Evolutionary conservation across 345 rosid species (phyloP).

Genomic region (Populus davidiana): DNA sequence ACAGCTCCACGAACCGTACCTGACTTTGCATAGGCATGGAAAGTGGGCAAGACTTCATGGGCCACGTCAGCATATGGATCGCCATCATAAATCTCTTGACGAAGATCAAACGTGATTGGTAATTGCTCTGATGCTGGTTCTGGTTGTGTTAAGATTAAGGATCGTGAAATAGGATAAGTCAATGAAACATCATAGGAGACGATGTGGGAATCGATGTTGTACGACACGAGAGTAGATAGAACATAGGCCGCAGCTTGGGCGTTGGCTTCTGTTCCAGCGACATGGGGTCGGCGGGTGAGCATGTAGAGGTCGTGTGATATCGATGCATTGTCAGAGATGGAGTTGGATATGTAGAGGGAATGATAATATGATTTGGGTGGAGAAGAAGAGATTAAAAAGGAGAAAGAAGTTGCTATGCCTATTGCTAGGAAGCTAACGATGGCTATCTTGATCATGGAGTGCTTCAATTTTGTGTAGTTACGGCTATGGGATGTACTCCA

Average conservation of each 20-base stretch:
- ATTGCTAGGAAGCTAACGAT: constrained; percentile 26
- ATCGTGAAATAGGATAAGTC: constrained; percentile 68
- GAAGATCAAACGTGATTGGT: constrained; percentile 37
- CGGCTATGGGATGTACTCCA: too few species aligned
- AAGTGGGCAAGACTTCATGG: constrained; percentile 60
- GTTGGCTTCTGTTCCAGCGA: constrained; percentile 77
- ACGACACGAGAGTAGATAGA: constrained; percentile 47
- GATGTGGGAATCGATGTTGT: constrained; percentile 35
- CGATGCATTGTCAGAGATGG: constrained; percentile 63
- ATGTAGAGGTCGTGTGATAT: constrained; percentile 52
- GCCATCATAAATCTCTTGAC: constrained; percentile 52
- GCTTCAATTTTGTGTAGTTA: background rate
- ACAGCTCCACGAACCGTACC: constrained; percentile 55
- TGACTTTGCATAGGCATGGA: constrained; percentile 77
- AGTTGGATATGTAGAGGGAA: constrained; percentile 47
- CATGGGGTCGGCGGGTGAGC: constrained; percentile 81
- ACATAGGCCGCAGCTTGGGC: constrained; percentile 64
- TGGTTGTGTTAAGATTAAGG: constrained; percentile 37
- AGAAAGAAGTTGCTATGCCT: constrained; percentile 36
- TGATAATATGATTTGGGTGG: constrained; percentile 53
- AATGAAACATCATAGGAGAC: constrained; percentile 56
- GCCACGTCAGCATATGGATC: constrained; percentile 66
- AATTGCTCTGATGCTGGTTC: constrained; percentile 15
- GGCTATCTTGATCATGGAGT: constrained; percentile 37
- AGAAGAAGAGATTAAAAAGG: constrained; percentile 31